Evolutionary conservation across 306 rosid species (phyloP).

Genomic region (Prunus armeniaca): DNA sequence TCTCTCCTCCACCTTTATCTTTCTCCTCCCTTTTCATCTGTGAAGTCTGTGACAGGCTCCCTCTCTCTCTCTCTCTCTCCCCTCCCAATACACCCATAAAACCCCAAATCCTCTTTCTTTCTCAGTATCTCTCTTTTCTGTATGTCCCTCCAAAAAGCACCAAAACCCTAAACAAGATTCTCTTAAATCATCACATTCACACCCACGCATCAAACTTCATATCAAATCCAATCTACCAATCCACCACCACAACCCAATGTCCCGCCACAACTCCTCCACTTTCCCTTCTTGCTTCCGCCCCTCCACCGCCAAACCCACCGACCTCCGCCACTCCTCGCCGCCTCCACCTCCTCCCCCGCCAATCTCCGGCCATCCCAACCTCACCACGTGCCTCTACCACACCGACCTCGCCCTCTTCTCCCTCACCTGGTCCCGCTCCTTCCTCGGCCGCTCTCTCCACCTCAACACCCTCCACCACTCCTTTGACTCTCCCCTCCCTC

Average conservation of each 20-base stretch:
- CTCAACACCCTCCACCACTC: conserved; percentile 48
- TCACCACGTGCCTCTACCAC: conserved; percentile 73
- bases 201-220: no score
- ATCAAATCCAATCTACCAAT: neutral
- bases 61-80: neutral
- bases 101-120: neutral
- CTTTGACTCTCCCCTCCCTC: conserved; percentile 54
- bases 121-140: neutral
- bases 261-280: conserved; percentile 43
- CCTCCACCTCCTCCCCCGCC: conserved; percentile 38
- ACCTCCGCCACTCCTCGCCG: conserved; percentile 12
- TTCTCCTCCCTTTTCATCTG: neutral
- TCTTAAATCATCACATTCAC: neutral
- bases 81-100: neutral
- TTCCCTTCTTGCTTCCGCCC: conserved; percentile 68
- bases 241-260: conserved; percentile 26
- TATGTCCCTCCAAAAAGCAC: neutral
- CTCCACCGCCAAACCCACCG: conserved; percentile 21
- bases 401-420: conserved; percentile 66
- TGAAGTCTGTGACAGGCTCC: neutral
- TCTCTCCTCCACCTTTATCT: neutral
- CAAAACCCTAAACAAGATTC: conserved; percentile 1
- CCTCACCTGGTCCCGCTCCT: conserved; percentile 85
- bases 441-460: conserved; percentile 80
- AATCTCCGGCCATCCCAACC: conserved; percentile 55